Conservation (phyloP, 139 green algal genomes). For the Tetraselmis striata region DNA sequence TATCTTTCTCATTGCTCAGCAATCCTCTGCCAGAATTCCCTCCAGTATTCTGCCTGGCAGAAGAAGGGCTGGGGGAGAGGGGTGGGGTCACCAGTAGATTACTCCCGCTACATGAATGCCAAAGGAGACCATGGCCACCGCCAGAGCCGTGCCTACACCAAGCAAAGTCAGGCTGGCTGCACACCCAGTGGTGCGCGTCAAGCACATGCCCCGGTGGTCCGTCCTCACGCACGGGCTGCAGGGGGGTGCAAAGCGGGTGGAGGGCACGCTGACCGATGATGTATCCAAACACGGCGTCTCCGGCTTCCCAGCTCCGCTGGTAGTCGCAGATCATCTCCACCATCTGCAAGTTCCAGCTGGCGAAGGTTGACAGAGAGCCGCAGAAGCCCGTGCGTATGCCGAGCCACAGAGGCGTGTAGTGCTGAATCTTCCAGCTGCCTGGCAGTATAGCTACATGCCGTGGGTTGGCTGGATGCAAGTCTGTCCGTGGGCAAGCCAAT, state of each 20-base stretch:
- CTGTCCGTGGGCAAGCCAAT: too few species aligned
- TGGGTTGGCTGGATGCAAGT: too few species aligned
- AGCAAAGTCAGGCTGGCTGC: not conserved
- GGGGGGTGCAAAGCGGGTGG: not conserved
- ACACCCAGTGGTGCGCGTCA: not conserved
- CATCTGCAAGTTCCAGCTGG: conserved; percentile 11
- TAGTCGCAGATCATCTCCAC: conserved; percentile 1
- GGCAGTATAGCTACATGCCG: conserved; percentile 3
- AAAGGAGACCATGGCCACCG: not conserved
- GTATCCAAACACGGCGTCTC: not conserved
- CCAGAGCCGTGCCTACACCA: not conserved
- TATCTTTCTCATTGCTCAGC: not conserved
- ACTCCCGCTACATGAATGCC: not conserved
- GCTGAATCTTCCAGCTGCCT: not conserved
- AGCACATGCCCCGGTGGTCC: not conserved
- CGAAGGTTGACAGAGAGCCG: conserved; percentile 13
- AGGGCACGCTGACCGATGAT: not conserved
- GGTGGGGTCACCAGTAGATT: not conserved
- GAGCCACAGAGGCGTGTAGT: conserved; percentile 2
- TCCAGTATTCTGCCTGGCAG: not conserved
- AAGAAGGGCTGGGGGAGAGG: too few species aligned
- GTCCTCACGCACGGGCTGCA: too few species aligned
- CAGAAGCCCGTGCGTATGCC: conserved; percentile 9
- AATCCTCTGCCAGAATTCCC: not conserved
- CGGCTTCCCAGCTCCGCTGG: not conserved